phyloP scores from a whole-genome alignment of 2,329 filamentous ascomycete species.

The Mycocentrospora acerina region DNA sequence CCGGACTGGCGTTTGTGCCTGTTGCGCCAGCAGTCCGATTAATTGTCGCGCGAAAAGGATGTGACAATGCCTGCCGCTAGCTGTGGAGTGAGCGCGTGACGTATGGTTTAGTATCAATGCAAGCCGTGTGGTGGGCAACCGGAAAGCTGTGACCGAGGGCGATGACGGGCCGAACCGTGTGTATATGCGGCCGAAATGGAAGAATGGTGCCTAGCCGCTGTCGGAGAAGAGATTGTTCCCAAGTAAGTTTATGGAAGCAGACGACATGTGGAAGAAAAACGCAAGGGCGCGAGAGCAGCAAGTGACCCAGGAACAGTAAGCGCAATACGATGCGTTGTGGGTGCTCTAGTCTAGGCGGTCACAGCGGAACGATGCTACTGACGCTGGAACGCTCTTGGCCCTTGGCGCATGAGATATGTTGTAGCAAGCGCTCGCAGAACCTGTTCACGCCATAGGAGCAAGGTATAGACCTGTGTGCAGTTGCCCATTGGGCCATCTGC shows the following conservation, averaged over 20 bases:
- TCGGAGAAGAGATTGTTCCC: slow-evolving; percentile 42
- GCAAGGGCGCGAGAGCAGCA: slow-evolving; percentile 14
- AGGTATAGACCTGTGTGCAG: no score
- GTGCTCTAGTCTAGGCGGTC: slow-evolving; percentile 1
- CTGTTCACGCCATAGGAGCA: no score
- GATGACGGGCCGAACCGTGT: slow-evolving; percentile 27
- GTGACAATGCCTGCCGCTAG: slow-evolving; percentile 9
- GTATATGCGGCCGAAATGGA: slow-evolving; percentile 7
- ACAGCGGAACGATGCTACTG: no score
- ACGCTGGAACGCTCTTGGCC: slow-evolving; percentile 3
- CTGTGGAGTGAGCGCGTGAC: slow-evolving; percentile 22
- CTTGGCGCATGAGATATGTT: slow-evolving; percentile 11
- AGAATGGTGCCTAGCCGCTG: slow-evolving; percentile 30
- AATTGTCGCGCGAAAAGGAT: slow-evolving; percentile 9
- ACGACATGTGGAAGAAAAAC: slow-evolving; percentile 39
- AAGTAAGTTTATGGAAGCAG: slow-evolving; percentile 30
- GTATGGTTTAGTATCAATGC: slow-evolving; percentile 13
- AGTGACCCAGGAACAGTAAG: slow-evolving; percentile 27
- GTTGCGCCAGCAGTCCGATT: slow-evolving; percentile 20
- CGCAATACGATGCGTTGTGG: slow-evolving; percentile 35
- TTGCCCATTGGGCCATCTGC: no score
- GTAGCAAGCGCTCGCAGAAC: no score
- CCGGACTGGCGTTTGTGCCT: slow-evolving; percentile 14
- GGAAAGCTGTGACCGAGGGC: slow-evolving; percentile 20
- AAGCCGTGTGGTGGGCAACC: slow-evolving; percentile 30